Conservation (phyloP, 139 green algal genomes). For the Pleodorina starrii region DNA sequence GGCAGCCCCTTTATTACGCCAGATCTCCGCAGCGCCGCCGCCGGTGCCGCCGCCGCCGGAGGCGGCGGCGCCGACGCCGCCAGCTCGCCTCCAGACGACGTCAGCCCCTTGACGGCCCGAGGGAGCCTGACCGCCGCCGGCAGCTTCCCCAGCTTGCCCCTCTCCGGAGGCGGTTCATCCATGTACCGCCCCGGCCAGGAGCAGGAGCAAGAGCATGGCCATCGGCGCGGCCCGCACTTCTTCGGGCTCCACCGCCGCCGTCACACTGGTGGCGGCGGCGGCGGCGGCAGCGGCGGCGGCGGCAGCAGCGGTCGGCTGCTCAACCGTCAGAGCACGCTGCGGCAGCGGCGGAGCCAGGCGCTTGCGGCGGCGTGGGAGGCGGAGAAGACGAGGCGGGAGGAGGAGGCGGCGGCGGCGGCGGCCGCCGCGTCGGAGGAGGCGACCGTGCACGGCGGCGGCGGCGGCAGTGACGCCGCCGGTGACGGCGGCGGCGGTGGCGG, state of each 20-base stretch:
- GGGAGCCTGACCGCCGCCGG: neutral
- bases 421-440: neutral
- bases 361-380: slow-evolving; percentile 35
- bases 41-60: neutral
- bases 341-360: slow-evolving; percentile 5
- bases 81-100: too few species aligned
- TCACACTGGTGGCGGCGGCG: neutral
- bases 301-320: neutral
- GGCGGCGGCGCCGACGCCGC: neutral
- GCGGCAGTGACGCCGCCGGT: neutral
- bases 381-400: slow-evolving; percentile 1
- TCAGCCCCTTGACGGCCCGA: neutral
- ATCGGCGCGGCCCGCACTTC: neutral
- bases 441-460: neutral
- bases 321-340: slow-evolving; percentile 29
- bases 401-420: slow-evolving; percentile 2
- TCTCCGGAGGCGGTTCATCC: neutral
- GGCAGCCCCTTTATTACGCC: neutral
- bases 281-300: neutral
- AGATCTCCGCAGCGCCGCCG: neutral
- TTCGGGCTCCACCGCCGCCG: neutral
- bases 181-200: neutral
- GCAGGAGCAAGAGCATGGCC: neutral
- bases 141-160: neutral
- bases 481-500: neutral